Base-by-base conservation (phyloP, 495 filamentous ascomycete genomes). In the Hypoxylon fragiforme region DNA sequence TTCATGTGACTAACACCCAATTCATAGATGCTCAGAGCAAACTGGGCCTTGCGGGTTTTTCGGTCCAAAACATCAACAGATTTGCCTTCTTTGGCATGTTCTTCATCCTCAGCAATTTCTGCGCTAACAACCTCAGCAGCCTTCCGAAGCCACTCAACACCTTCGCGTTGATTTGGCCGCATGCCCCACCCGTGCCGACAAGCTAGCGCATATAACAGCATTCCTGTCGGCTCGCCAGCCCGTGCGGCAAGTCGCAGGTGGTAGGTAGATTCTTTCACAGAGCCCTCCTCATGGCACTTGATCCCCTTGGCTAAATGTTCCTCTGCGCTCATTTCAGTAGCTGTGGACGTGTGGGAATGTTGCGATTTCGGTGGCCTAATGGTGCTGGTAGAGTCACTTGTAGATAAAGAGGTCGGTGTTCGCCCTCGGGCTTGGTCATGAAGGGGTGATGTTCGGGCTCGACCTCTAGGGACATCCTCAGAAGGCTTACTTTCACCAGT, bases 161-260 rank as follows among this genome's bases (percentile, higher is more conserved):
- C 95, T 72, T 98, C 94, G 26, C 77, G 77, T 57, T 87, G 89
- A 66, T 96, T 96, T 13, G 90, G 81, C 13, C 90, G 84, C 90
- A 97, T 96, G 7, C 94, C 94, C 94, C 94, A 98, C 20, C 94
- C 94, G 66, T 97, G 94, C n/a, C 95, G 84, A 65, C 92, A 96
- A 24, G 94, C 95, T 32, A 98, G 79, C 3, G 92, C 95, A 70
- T 96, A 98, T 7, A 97, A 77, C 4, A 98, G 77, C 94, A 98
- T 98, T 9, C 85, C 94, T 0, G 91, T 96, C 0, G 94, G 91
- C 43, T 94, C 83, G 9, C 87, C 86, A 32, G 85, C 84, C 58
- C 85, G 85, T 2, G 94, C 95, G 3, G 94, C 94, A 62, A 95
- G 82, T 7, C 94, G 88, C 20, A 98, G 78, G 66, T 98, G 94